A percentile compares a stretch with the other conserved stretches of the same genome.
Conservation (phyloP, 1,284 basidiomycete species). For the Puccinia coronata region DNA sequence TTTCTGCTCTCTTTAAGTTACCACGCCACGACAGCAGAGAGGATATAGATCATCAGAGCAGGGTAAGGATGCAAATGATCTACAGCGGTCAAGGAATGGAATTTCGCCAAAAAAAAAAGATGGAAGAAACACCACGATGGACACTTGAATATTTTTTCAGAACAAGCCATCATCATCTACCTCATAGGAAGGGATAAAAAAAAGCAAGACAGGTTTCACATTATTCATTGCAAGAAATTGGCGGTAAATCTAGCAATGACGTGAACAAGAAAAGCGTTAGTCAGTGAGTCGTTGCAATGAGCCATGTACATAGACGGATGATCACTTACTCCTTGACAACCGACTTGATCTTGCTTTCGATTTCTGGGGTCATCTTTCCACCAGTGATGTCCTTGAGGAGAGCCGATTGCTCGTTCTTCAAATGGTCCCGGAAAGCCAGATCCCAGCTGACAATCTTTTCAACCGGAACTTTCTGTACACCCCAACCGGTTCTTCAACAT, state of each 20-base stretch:
- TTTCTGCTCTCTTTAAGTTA: background rate
- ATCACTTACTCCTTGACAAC: conserved; percentile 57
- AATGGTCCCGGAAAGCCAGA: conserved; percentile 78
- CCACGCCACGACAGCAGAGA: background rate
- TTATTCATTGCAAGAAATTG: conserved; percentile 46
- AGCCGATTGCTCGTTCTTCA: conserved; percentile 55
- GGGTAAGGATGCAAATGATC: background rate
- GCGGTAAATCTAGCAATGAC: conserved; percentile 27
- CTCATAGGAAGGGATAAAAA: too few species aligned
- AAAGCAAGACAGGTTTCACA: conserved; percentile 4
- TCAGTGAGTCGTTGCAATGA: background rate
- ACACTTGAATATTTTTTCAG: conserved; percentile 5
- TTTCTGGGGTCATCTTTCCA: conserved; percentile 80
- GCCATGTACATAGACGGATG: conserved; percentile 15
- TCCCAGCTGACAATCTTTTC: conserved; percentile 96
- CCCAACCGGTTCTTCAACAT: conserved; percentile 50
- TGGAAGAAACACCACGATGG: background rate
- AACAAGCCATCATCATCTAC: background rate
- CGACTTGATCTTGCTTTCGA: conserved; percentile 91
- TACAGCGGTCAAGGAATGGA: background rate
- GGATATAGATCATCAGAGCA: too few species aligned
- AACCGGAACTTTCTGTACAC: conserved; percentile 87
- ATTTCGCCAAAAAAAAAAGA: background rate
- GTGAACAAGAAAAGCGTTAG: background rate
- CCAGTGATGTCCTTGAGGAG: conserved; percentile 68